Conservation (phyloP, 441 rosid genomes). For the Populus tomentosa region DNA sequence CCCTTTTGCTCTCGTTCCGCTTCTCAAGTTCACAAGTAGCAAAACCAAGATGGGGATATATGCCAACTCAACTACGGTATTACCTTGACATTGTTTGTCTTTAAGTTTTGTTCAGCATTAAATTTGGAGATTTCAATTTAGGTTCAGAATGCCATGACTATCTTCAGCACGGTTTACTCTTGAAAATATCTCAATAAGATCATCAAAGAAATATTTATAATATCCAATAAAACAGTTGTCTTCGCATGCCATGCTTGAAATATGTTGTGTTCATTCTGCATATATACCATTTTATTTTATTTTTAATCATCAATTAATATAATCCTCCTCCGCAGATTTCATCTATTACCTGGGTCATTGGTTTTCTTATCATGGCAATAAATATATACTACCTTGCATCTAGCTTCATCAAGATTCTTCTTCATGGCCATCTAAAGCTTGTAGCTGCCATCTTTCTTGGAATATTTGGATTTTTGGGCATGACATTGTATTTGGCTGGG, state of each 20-base stretch:
- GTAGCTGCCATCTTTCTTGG: conserved; percentile 54
- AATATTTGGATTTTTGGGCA: conserved; percentile 59
- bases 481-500: conserved; percentile 65
- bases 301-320: not conserved
- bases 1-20: conserved; percentile 87
- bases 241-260: not conserved
- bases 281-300: not conserved
- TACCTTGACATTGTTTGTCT: not conserved
- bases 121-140: not conserved
- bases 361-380: conserved; percentile 73
- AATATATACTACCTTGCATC: conserved; percentile 67
- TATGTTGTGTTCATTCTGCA: not conserved
- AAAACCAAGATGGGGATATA: conserved; percentile 71
- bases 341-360: conserved; percentile 73
- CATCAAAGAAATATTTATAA: not conserved
- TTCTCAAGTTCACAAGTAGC: conserved; percentile 94
- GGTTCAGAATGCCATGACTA: not conserved
- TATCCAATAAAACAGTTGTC: not conserved
- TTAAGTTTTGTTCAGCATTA: not conserved
- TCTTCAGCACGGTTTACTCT: not conserved
- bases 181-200: not conserved
- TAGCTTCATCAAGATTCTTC: conserved; percentile 57
- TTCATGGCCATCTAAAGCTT: conserved; percentile 46
- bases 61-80: conserved; percentile 59
- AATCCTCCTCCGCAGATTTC: conserved; percentile 41